Base-by-base conservation (phyloP, 352 stramenopile genomes). In the Globisporangium nagaii region DNA sequence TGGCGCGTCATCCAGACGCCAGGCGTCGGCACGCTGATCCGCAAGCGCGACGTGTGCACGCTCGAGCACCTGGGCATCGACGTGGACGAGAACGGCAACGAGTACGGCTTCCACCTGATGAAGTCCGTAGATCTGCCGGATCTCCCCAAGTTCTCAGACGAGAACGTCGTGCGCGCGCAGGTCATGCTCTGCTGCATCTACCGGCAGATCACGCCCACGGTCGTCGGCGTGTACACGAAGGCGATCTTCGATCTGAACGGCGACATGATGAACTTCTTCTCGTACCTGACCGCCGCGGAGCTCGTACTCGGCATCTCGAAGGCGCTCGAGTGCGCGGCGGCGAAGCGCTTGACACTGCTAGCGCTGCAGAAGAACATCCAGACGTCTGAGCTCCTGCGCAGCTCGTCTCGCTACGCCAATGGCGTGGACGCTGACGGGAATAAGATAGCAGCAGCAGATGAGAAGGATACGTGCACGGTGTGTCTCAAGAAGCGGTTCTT, bases 61-160 rank as follows among this genome's bases (percentile, higher is more conserved):
- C 71, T 87, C 15, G 76, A 87, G 52, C 66, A 65, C 40, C 72
- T 72, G 35, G 73, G 76, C 7, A 68, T 68, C 0, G 58, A 47
- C 9, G 50, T 56, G 0, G 73, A 84, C 36, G 31, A 22, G 9
- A 34, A 71, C 5, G 71, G 76, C 2, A 37, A 72, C 5, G 56
- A 58, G n/a, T 84, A 53, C 44, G 60, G 73, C 44, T 68, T 63
- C 46, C 60, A 63, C n/a, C 58, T 64, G 2, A 61, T 36, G 19
- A 63, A 63, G 17, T 58, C 53, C 0, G 58, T 68, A 15, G 22
- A 52, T 20, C 12, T 41, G 7, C 19, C 17, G 2, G 42, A 53
- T 10, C 36, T n/a, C 13, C 48, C 32, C 1, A 20, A 17, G 55
- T 41, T 51, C 24, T 24, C 25, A 15, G 37, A n/a, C 7, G n/a